phyloP scores from a whole-genome alignment of 1,139 yeast species.

The Nakaseomyces bracarensis region DNA sequence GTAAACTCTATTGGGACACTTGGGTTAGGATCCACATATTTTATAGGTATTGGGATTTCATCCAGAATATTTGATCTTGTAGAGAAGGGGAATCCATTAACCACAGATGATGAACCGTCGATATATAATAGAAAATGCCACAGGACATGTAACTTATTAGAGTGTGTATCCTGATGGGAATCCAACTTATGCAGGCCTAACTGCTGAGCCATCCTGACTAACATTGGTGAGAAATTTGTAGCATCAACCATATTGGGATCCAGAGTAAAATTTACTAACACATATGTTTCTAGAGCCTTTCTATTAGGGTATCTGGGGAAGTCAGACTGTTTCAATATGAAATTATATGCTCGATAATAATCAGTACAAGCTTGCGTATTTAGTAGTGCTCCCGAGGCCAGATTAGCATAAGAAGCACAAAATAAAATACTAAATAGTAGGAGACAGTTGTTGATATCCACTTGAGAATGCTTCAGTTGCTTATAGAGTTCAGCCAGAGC shows the following conservation, averaged over 20 bases:
- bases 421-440: constrained; percentile 20
- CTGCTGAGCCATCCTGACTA: constrained; percentile 25
- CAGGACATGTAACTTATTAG: constrained; percentile 8
- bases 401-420: constrained; percentile 22
- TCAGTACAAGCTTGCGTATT: constrained; percentile 19
- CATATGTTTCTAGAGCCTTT: constrained; percentile 20
- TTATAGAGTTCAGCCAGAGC: constrained; percentile 12
- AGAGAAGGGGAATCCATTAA: constrained; percentile 22
- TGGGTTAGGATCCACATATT: neutral
- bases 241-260: constrained; percentile 28
- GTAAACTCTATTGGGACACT: constrained; percentile 18
- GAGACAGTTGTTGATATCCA: constrained; percentile 13
- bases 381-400: constrained; percentile 20
- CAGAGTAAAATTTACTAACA: constrained; percentile 21
- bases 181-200: constrained; percentile 17
- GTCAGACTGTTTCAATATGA: constrained; percentile 14
- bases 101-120: constrained; percentile 29
- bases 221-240: constrained; percentile 21
- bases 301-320: constrained; percentile 20
- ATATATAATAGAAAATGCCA: constrained; percentile 25
- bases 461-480: constrained; percentile 6
- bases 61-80: constrained; percentile 14
- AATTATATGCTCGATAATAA: constrained; percentile 19
- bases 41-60: constrained; percentile 13
- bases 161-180: constrained; percentile 3